Percentiles rank a stretch among this genome's conserved stretches.
These are phyloP conservation scores for Carnegiea gigantea DNA, from an alignment of 179 eudicot genomes.

Conservation along the genomic window DNA sequence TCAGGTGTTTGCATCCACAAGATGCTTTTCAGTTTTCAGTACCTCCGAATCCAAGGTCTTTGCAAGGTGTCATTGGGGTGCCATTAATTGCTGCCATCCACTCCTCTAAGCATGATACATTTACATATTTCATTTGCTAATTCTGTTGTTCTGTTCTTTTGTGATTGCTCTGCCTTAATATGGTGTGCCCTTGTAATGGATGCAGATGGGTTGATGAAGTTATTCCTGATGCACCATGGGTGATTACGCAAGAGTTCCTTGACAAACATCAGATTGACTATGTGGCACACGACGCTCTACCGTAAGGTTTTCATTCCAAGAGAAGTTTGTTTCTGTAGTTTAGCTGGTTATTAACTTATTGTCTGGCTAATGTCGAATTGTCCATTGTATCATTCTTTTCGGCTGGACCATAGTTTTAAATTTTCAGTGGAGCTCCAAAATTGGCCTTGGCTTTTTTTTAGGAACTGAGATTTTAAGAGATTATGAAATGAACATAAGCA, in stretches of 20 bases:
- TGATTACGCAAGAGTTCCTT: background rate
- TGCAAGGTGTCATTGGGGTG: background rate
- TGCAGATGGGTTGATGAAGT: background rate
- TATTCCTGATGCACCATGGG: conserved; percentile 5
- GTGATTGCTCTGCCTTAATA: background rate
- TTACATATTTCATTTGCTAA: background rate
- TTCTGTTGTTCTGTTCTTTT: background rate
- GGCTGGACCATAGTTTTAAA: too few species aligned
- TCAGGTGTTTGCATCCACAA: too few species aligned
- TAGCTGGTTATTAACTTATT: background rate
- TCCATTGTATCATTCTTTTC: too few species aligned
- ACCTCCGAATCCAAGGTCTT: background rate
- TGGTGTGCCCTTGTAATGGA: background rate
- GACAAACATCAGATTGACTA: conserved; percentile 7
- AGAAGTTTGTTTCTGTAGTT: background rate
- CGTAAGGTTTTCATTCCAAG: conserved; percentile 4
- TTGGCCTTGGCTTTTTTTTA: too few species aligned
- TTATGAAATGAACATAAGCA: too few species aligned
- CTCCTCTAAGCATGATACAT: background rate
- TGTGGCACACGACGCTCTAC: background rate
- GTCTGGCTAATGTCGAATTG: background rate
- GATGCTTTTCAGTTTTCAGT: too few species aligned
- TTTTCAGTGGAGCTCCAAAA: too few species aligned
- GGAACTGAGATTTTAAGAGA: too few species aligned
- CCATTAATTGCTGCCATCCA: background rate